These are phyloP conservation scores for Elymus sibiricus DNA, from an alignment of 176 grass and related monocot species.

Conservation along the genomic window DNA sequence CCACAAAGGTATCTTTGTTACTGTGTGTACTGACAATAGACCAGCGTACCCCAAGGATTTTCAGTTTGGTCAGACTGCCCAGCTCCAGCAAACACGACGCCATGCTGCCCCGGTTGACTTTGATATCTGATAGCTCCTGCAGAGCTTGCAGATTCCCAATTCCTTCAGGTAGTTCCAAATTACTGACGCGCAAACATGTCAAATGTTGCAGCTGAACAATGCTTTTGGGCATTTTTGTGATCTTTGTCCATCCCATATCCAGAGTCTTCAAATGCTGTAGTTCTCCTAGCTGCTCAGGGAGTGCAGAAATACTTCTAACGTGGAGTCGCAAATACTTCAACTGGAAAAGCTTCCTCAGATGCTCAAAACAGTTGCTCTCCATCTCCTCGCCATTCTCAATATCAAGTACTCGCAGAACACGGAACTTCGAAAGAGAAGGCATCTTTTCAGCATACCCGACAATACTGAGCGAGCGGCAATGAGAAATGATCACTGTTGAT, in stretches of 20 bases:
- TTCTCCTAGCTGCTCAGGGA: conserved; percentile 36
- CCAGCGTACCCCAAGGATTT: conserved; percentile 15
- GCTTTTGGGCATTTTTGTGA: conserved; percentile 15
- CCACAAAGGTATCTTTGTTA: not conserved
- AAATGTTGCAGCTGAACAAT: conserved; percentile 15
- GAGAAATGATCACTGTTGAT: not conserved
- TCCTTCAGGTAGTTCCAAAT: conserved; percentile 10
- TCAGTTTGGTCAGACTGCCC: conserved; percentile 13
- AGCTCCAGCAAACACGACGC: conserved; percentile 24
- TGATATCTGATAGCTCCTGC: conserved; percentile 21
- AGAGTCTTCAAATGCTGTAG: conserved; percentile 18
- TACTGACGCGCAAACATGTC: not conserved
- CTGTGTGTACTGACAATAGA: not conserved
- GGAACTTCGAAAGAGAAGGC: conserved; percentile 27
- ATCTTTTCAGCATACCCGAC: conserved; percentile 27
- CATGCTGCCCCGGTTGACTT: not conserved
- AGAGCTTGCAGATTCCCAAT: conserved; percentile 30
- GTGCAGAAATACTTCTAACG: conserved; percentile 2
- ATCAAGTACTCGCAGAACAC: conserved; percentile 31
- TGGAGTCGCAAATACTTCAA: conserved; percentile 30
- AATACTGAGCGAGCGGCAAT: conserved; percentile 26
- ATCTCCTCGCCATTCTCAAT: conserved; percentile 34
- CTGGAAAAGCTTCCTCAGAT: conserved; percentile 6
- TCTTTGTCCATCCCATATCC: conserved; percentile 14
- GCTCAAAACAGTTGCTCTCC: conserved; percentile 11